Base-by-base conservation (phyloP, 2,329 filamentous ascomycete genomes). In the Chrysoporthe austroafricana region DNA sequence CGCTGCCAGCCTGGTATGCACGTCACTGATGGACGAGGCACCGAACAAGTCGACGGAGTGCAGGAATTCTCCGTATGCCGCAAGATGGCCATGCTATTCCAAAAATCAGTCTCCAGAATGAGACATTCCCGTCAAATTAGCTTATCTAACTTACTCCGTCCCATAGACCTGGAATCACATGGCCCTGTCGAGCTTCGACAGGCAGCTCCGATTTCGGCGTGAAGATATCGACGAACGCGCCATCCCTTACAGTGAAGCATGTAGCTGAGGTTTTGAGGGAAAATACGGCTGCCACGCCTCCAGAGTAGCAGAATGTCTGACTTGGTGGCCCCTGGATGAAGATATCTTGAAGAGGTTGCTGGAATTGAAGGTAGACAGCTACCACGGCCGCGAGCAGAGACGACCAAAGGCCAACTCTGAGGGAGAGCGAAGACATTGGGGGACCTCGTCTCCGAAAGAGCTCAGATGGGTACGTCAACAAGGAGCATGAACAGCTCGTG, bases 161-260 rank as follows among this genome's bases (percentile, higher is more conserved):
- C 86, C 89, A 91, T 1, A 92, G 79, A 0, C 90, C 90, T 0
- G 90, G 90, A 36, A 91, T 85, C 1, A 85, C 88, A 71, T 86
- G 83, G 0, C 88, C 88, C 5, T 76, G 70, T 14, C 80, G 72
- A 32, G 77, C 77, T 18, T 75, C 74, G 21, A 75, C 73, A 3
- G 77, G 77, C n/a, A 76, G 44, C 46, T 64, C 56, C 26, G 64
- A 54, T 14, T 21, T 57, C 26, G 64, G 67, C n/a, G 61, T 68
- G 56, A 84, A 83, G 0, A 89, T 82, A 5, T 79, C 77, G 0
- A 78, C 78, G 71, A 90, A 88, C 14, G 78, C 76, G 0, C 87
- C 87, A 52, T 83, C 76, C 1, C 74, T 74, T 1, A 89, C 83
- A 5, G 82, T 83, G 74, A 90, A 90, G 77, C 88, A 90, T 61